Percentiles rank a stretch among this genome's conserved stretches.
phyloP scores from a whole-genome alignment of 768 basidiomycete species.

The Suillus brevipes region DNA sequence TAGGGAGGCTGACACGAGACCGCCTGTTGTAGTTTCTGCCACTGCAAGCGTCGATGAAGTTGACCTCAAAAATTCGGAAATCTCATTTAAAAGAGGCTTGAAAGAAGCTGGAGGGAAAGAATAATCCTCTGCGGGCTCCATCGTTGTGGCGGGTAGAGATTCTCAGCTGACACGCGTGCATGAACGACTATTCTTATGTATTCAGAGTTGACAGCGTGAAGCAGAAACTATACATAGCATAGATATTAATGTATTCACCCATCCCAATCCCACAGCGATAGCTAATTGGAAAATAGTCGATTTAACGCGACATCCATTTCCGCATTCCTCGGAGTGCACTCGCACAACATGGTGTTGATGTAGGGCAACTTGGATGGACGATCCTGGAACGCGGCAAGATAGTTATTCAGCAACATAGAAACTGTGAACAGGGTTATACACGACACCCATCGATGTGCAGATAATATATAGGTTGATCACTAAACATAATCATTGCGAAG shows the following conservation, averaged over 20 bases:
- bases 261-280: not conserved
- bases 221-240: not conserved
- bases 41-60: slow-evolving; percentile 16
- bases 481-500: too few species aligned
- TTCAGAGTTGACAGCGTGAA: not conserved
- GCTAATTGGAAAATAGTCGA: too few species aligned
- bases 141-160: not conserved
- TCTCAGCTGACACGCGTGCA: not conserved
- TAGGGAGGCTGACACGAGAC: slow-evolving; percentile 22
- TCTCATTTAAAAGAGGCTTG: slow-evolving; percentile 13
- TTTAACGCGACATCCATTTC: not conserved
- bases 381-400: too few species aligned
- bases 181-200: not conserved
- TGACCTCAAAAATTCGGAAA: slow-evolving; percentile 15
- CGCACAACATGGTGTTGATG: too few species aligned
- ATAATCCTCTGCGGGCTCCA: not conserved
- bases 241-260: not conserved
- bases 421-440: too few species aligned
- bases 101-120: slow-evolving; percentile 19
- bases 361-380: too few species aligned
- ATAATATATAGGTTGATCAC: too few species aligned
- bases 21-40: slow-evolving; percentile 23
- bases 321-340: not conserved
- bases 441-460: too few species aligned
- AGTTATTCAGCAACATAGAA: too few species aligned